Evolutionary conservation across 2,329 filamentous ascomycete genomes (phyloP).

Genomic region (Phialocephala subalpina): DNA sequence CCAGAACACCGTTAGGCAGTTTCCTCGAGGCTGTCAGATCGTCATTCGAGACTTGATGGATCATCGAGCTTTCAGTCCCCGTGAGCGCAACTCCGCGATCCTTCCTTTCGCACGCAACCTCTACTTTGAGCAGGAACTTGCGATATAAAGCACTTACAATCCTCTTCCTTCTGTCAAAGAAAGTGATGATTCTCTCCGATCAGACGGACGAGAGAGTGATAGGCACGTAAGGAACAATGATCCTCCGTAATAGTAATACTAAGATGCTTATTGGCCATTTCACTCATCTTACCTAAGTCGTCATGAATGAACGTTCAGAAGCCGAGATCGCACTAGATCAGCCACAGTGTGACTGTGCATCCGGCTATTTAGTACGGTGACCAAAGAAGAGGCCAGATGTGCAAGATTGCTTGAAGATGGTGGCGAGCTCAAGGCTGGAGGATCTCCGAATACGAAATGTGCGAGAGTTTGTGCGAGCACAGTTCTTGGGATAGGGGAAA

Average conservation of each 20-base stretch:
- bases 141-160: not conserved
- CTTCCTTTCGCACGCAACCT: not conserved
- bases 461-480: not conserved
- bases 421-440: not conserved
- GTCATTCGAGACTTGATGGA: not conserved
- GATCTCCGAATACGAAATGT: not conserved
- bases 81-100: not conserved
- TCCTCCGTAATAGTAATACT: not conserved
- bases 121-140: not conserved
- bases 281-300: not conserved
- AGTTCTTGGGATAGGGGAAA: not conserved
- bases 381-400: not conserved
- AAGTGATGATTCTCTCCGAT: not conserved
- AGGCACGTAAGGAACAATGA: not conserved
- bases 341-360: not conserved
- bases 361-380: not conserved
- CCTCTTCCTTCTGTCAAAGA: not conserved
- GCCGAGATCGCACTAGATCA: not conserved
- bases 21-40: not conserved
- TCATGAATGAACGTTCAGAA: not conserved
- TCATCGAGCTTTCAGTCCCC: not conserved
- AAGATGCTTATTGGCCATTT: not conserved
- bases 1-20: conserved; percentile 3
- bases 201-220: not conserved
- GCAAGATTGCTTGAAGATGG: not conserved